Conservation (phyloP, 768 basidiomycete genomes). For the Lentinula sp. region DNA sequence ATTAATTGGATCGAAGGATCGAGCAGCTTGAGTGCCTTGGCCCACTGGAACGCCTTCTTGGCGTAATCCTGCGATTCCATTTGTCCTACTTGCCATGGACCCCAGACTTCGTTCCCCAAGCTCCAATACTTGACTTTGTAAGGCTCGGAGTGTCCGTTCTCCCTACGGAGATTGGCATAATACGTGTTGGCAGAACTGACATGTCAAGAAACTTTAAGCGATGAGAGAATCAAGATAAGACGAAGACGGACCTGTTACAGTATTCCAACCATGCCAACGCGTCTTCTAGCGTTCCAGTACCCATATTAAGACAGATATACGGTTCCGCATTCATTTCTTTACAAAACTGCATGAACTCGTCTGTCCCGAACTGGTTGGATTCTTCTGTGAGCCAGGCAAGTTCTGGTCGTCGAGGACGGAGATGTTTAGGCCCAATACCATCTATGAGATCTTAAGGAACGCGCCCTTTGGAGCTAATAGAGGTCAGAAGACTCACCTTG, state of each 20-base stretch:
- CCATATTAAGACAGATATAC: constrained; percentile 60
- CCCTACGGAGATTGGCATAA: constrained; percentile 54
- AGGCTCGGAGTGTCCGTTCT: constrained; percentile 50
- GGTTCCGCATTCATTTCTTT: constrained; percentile 46
- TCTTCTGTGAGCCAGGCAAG: constrained; percentile 58
- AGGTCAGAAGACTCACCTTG: constrained; percentile 23
- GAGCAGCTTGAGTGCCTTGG: constrained; percentile 50
- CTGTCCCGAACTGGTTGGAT: constrained; percentile 56
- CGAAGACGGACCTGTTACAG: constrained; percentile 40
- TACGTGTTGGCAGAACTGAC: constrained; percentile 30
- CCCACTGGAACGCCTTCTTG: constrained; percentile 54
- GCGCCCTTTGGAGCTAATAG: background rate
- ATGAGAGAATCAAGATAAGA: background rate
- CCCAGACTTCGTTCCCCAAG: constrained; percentile 53
- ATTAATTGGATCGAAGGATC: constrained; percentile 52
- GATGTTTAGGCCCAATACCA: constrained; percentile 45
- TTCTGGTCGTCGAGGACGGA: constrained; percentile 48
- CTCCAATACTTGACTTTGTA: constrained; percentile 45
- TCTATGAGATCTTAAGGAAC: constrained; percentile 20
- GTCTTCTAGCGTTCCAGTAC: constrained; percentile 55
- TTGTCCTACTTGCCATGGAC: constrained; percentile 48
- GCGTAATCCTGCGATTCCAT: constrained; percentile 50
- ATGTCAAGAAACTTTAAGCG: background rate
- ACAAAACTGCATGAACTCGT: constrained; percentile 54
- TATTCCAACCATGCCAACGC: constrained; percentile 59